phyloP scores from a whole-genome alignment of 306 rosid genomes.

The Citrullus mucosospermus region DNA sequence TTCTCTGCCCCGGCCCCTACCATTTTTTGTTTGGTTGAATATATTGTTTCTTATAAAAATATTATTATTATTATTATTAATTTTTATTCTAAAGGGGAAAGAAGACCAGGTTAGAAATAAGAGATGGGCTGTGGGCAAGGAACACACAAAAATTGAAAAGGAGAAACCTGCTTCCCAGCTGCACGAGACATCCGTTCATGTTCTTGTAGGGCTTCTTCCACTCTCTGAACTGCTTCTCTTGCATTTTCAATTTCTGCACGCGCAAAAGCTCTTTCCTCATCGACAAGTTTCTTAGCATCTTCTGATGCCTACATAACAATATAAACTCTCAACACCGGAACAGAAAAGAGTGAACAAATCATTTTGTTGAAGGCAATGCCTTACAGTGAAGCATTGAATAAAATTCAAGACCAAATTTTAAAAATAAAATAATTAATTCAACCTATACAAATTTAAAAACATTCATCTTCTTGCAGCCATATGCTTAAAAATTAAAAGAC shows the following conservation, averaged over 20 bases:
- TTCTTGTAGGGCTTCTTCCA: conserved; percentile 77
- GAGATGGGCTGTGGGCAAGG: neutral
- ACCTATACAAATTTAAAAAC: neutral
- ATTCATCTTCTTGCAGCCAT: neutral
- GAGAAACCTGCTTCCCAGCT: conserved; percentile 68
- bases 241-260: conserved; percentile 90
- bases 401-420: neutral
- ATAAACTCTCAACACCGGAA: conserved; percentile 11
- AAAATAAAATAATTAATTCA: neutral
- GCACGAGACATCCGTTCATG: conserved; percentile 58
- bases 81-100: neutral
- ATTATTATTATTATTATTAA: neutral
- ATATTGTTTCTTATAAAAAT: neutral
- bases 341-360: neutral
- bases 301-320: conserved; percentile 64
- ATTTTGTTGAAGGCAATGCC: neutral
- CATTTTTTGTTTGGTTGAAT: neutral
- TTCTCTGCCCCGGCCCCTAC: neutral
- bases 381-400: neutral
- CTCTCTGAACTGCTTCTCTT: conserved; percentile 84
- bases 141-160: neutral
- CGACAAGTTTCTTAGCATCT: conserved; percentile 82
- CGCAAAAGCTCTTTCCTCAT: conserved; percentile 92
- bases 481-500: neutral
- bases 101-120: neutral